Percentiles rank a stretch among this genome's conserved stretches.
Evolutionary conservation across 495 filamentous ascomycete species (phyloP).

Genomic region (Xylaria telfairii): DNA sequence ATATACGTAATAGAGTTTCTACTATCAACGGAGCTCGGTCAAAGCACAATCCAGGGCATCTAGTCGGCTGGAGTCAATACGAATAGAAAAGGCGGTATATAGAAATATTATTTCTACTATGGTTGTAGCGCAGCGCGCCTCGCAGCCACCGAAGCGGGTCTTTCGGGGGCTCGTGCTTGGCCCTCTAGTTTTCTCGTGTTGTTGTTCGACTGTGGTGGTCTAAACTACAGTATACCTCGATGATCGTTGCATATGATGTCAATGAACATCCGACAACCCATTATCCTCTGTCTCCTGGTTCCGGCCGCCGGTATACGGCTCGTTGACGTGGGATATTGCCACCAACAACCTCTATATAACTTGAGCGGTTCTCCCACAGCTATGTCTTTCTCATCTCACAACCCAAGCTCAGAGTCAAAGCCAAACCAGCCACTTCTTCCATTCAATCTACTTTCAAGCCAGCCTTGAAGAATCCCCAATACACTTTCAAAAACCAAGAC

Average conservation of each 20-base stretch:
- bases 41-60: not conserved
- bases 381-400: not conserved
- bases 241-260: conserved; percentile 7
- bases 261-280: not conserved
- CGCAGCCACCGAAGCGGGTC: conserved; percentile 13
- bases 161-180: not conserved
- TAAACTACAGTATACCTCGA: not conserved
- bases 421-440: not conserved
- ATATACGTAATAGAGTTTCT: not conserved
- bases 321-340: not conserved
- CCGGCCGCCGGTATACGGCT: not conserved
- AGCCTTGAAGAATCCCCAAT: not conserved
- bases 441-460: not conserved
- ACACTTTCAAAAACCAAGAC: not conserved
- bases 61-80: conserved; percentile 6
- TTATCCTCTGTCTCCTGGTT: not conserved
- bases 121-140: not conserved
- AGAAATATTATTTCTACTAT: not conserved
- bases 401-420: not conserved
- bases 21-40: not conserved
- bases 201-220: not conserved
- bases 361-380: not conserved
- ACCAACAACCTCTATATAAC: conserved; percentile 10
- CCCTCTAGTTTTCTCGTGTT: not conserved
- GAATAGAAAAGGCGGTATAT: not conserved